These are phyloP conservation scores for Lyophyllum semitale DNA, from an alignment of 768 basidiomycete species.

Conservation along the genomic window DNA sequence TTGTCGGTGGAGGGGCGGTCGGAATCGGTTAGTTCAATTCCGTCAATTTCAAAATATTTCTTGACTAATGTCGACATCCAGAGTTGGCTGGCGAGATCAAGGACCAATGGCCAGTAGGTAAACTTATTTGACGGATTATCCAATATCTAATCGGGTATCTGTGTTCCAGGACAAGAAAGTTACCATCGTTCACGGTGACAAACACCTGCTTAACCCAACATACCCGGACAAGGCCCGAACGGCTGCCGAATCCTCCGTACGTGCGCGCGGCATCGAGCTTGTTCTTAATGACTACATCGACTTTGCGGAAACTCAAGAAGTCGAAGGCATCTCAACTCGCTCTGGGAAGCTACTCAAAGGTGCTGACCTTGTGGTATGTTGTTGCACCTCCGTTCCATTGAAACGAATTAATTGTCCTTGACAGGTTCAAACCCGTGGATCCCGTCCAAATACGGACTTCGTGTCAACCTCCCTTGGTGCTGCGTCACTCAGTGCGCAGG, in stretches of 20 bases:
- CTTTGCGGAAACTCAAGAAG: conserved; percentile 38
- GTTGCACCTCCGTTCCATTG: background rate
- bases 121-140: conserved; percentile 15
- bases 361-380: conserved; percentile 62
- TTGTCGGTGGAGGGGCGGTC: conserved; percentile 62
- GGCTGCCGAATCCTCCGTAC: conserved; percentile 40
- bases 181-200: conserved; percentile 63
- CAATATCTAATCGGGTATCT: background rate
- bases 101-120: conserved; percentile 39
- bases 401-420: background rate
- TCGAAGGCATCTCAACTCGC: conserved; percentile 47
- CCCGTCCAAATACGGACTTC: conserved; percentile 56
- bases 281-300: conserved; percentile 59
- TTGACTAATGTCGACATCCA: conserved; percentile 6
- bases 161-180: conserved; percentile 45
- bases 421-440: conserved; percentile 43
- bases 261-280: conserved; percentile 49
- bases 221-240: conserved; percentile 61
- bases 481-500: conserved; percentile 37
- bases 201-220: conserved; percentile 51
- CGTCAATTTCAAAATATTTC: background rate
- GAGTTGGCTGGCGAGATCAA: conserved; percentile 48
- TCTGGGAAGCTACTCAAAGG: conserved; percentile 45
- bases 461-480: conserved; percentile 40
- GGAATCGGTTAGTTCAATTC: conserved; percentile 41